Evolutionary conservation across 2,329 filamentous ascomycete genomes (phyloP).

Genomic region (Aspergillus transmontanensis): DNA sequence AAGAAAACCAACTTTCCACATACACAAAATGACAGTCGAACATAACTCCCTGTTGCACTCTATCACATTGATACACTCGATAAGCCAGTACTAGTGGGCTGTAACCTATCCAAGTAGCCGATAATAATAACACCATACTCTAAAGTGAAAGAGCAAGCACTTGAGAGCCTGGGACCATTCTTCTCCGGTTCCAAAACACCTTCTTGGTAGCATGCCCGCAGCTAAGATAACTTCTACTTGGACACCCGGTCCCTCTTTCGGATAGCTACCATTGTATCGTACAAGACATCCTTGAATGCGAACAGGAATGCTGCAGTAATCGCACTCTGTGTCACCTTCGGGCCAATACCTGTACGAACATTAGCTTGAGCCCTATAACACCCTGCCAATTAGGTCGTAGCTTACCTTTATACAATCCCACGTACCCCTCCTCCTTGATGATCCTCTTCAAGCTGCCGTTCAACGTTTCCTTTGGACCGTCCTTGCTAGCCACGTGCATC

Average conservation of each 20-base stretch:
- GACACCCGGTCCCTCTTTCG: constrained; percentile 34
- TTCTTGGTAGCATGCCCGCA: no score
- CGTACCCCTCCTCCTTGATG: constrained; percentile 85
- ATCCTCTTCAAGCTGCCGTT: constrained; percentile 75
- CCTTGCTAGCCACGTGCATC: constrained; percentile 86
- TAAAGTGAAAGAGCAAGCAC: neutral
- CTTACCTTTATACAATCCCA: constrained; percentile 88
- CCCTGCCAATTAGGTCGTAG: constrained; percentile 12
- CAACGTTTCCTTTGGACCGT: constrained; percentile 79
- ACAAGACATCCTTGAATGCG: constrained; percentile 96
- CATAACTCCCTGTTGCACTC: neutral
- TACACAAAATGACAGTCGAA: neutral
- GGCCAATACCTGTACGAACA: constrained; percentile 72
- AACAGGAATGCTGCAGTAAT: constrained; percentile 95
- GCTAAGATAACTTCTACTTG: constrained; percentile 28
- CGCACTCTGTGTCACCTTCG: constrained; percentile 96
- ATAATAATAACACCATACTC: neutral
- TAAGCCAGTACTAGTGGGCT: neutral
- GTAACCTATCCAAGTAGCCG: neutral
- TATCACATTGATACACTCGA: neutral
- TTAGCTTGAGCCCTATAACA: constrained; percentile 12
- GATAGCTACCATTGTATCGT: constrained; percentile 58
- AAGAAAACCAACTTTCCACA: neutral
- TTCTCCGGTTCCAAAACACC: no score
- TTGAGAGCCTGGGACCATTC: neutral